Evolutionary conservation across 2,329 filamentous ascomycete species (phyloP).

Genomic region (Xylariales sp.): DNA sequence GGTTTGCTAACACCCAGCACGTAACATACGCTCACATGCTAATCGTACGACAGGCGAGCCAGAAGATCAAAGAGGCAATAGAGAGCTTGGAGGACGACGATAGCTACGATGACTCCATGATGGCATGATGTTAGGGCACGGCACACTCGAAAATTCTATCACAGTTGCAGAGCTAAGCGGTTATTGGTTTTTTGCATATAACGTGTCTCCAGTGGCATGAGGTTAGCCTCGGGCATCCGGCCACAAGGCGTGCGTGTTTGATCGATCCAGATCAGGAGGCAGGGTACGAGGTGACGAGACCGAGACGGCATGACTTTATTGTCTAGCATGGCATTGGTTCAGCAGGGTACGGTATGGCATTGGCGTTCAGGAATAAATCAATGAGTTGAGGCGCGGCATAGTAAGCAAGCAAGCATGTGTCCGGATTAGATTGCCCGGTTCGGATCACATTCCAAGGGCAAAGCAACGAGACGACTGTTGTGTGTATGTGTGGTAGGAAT

Average conservation of each 20-base stretch:
- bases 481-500: background rate
- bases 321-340: constrained; percentile 7
- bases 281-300: constrained; percentile 6
- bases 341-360: constrained; percentile 6
- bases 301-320: constrained; percentile 6
- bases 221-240: background rate
- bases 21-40: too few relatives aligned
- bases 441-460: too few relatives aligned
- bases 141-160: background rate
- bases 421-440: background rate
- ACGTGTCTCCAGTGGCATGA: constrained; percentile 3
- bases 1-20: too few relatives aligned
- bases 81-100: constrained; percentile 82
- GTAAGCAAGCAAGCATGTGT: background rate
- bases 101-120: constrained; percentile 63
- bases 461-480: background rate
- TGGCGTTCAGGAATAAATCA: constrained; percentile 3
- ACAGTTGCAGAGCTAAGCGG: background rate
- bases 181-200: constrained; percentile 10
- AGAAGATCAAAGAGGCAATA: constrained; percentile 94
- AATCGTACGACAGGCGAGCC: constrained; percentile 82
- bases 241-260: background rate
- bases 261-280: background rate
- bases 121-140: constrained; percentile 39
- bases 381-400: background rate